These are phyloP conservation scores for Tardiomyces depauwii DNA, from an alignment of 1,139 yeast genomes.

Conservation along the genomic window DNA sequence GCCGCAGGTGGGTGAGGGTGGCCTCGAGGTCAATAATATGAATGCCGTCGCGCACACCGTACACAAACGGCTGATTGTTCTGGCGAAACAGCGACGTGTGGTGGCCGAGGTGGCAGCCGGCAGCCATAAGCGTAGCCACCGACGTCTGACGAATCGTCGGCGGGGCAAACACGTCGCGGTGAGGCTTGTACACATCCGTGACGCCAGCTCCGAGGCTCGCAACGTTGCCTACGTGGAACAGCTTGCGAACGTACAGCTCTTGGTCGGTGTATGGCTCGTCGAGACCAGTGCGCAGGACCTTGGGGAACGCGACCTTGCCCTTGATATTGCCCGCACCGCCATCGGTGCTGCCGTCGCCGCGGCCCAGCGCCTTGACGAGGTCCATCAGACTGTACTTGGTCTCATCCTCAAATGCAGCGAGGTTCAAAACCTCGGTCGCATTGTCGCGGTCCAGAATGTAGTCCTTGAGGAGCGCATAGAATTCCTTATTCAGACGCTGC, in stretches of 20 bases:
- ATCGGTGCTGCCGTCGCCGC: too few relatives aligned
- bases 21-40: slow-evolving; percentile 84
- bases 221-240: slow-evolving; percentile 40
- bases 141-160: slow-evolving; percentile 45
- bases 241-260: slow-evolving; percentile 66
- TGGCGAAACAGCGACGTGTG: slow-evolving; percentile 71
- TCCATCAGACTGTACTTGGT: slow-evolving; percentile 4
- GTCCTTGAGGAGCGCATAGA: slow-evolving; percentile 19
- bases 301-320: slow-evolving; percentile 25
- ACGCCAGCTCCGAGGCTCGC: slow-evolving; percentile 57
- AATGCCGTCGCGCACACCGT: slow-evolving; percentile 80
- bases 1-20: slow-evolving; percentile 61
- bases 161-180: slow-evolving; percentile 53
- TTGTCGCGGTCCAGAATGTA: slow-evolving; percentile 19
- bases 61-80: slow-evolving; percentile 77
- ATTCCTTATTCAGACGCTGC: slow-evolving; percentile 18
- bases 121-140: slow-evolving; percentile 63
- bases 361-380: too few relatives aligned
- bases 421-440: too few relatives aligned
- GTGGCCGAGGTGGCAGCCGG: slow-evolving; percentile 94
- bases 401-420: slow-evolving; percentile 6
- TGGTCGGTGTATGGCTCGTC: slow-evolving; percentile 54
- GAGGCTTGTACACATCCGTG: slow-evolving; percentile 55
- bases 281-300: slow-evolving; percentile 24
- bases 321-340: slow-evolving; percentile 14